These are phyloP conservation scores for Pyrus betulifolia DNA, from an alignment of 306 rosid genomes.

Conservation along the genomic window DNA sequence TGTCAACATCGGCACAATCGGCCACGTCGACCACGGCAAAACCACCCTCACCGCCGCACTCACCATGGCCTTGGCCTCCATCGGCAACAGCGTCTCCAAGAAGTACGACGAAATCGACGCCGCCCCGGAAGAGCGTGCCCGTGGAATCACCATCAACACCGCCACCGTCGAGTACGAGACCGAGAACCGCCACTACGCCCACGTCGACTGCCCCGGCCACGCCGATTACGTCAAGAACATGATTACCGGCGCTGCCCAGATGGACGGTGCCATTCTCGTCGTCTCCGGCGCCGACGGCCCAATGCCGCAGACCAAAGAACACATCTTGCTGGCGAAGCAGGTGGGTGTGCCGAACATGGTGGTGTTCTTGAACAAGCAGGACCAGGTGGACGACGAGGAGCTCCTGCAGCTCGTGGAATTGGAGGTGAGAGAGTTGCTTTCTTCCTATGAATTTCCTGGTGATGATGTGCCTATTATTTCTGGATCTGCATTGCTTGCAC, in stretches of 20 bases:
- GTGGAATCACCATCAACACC: slow-evolving; percentile 85
- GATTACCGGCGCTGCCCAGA: slow-evolving; percentile 83
- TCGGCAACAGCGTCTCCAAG: slow-evolving; percentile 58
- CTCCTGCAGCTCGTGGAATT: slow-evolving; percentile 68
- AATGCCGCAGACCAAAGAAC: slow-evolving; percentile 83
- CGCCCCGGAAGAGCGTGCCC: slow-evolving; percentile 85
- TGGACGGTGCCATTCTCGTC: slow-evolving; percentile 80
- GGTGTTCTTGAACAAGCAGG: slow-evolving; percentile 69
- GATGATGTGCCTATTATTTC: slow-evolving; percentile 74
- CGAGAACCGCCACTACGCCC: slow-evolving; percentile 80
- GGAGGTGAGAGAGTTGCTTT: slow-evolving; percentile 75
- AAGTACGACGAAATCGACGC: slow-evolving; percentile 87
- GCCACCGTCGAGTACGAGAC: slow-evolving; percentile 93
- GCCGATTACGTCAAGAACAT: slow-evolving; percentile 75
- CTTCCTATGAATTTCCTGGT: slow-evolving; percentile 76
- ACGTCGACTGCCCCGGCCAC: slow-evolving; percentile 80
- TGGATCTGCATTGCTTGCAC: slow-evolving; percentile 69
- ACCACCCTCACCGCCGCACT: slow-evolving; percentile 90
- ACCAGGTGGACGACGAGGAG: slow-evolving; percentile 88
- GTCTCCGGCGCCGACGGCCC: slow-evolving; percentile 81
- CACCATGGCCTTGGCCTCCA: slow-evolving; percentile 71
- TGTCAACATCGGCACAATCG: slow-evolving; percentile 81
- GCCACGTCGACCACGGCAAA: slow-evolving; percentile 91
- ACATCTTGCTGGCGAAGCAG: slow-evolving; percentile 71
- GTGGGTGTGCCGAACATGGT: slow-evolving; percentile 84